These are phyloP conservation scores for Capsaspora owczarzaki DNA, from an alignment of 78 protist genomes.

Conservation along the genomic window DNA sequence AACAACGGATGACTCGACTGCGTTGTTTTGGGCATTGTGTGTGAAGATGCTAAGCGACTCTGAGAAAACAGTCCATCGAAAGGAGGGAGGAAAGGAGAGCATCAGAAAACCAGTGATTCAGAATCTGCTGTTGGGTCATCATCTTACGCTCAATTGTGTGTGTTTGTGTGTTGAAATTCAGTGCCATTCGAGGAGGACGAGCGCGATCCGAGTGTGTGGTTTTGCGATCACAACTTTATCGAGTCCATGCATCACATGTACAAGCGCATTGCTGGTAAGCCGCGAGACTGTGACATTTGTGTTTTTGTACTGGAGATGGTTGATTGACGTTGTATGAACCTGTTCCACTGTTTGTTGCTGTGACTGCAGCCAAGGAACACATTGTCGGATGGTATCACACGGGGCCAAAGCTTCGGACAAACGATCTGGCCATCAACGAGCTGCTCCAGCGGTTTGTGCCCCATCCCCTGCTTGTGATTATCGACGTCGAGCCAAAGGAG, in stretches of 20 bases:
- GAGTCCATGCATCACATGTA: conserved; percentile 89
- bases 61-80: too few relatives aligned
- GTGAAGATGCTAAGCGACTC: too few relatives aligned
- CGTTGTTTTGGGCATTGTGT: too few relatives aligned
- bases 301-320: background rate
- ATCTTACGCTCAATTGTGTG: too few relatives aligned
- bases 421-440: conserved; percentile 83
- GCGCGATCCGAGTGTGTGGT: conserved; percentile 78
- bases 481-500: conserved; percentile 38
- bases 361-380: conserved; percentile 77
- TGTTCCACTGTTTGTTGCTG: background rate
- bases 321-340: background rate
- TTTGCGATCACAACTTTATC: conserved; percentile 83
- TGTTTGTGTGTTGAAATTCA: too few relatives aligned
- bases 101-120: too few relatives aligned
- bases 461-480: conserved; percentile 47
- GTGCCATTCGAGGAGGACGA: conserved; percentile 96
- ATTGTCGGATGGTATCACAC: conserved; percentile 97
- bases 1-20: too few relatives aligned
- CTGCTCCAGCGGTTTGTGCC: conserved; percentile 64
- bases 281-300: too few relatives aligned
- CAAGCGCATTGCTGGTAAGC: conserved; percentile 76
- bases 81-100: too few relatives aligned
- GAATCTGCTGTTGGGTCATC: too few relatives aligned
- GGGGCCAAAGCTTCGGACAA: conserved; percentile 85